Evolutionary conservation across 495 filamentous ascomycete genomes (phyloP).

Genomic region (Neurospora sp.): DNA sequence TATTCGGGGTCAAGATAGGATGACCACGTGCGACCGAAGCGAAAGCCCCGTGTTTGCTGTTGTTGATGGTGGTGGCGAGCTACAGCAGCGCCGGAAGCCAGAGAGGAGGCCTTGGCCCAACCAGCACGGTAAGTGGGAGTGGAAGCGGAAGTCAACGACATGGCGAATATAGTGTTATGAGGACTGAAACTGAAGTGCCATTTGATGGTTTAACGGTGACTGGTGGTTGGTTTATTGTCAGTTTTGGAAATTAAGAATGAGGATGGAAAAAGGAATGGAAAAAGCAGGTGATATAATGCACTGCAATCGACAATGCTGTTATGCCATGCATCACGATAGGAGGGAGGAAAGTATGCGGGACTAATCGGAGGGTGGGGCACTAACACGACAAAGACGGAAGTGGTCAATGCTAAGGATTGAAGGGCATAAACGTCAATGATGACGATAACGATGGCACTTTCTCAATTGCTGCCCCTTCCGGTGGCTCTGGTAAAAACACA

Average conservation of each 20-base stretch:
- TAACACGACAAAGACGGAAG: not conserved
- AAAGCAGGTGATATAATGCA: not conserved
- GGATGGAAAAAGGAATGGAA: not conserved
- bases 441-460: not conserved
- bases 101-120: constrained; percentile 10
- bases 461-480: not conserved
- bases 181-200: not conserved
- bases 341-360: not conserved
- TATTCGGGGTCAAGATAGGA: constrained; percentile 29
- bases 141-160: constrained; percentile 26
- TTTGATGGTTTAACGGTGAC: not conserved
- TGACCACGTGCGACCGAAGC: constrained; percentile 32
- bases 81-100: constrained; percentile 7
- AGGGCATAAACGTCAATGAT: not conserved
- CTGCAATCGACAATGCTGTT: not conserved
- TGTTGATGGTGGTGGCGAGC: constrained; percentile 10
- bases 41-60: constrained; percentile 35
- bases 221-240: not conserved
- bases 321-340: not conserved
- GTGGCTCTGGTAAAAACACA: not conserved
- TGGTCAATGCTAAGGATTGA: not conserved
- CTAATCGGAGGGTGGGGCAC: not conserved
- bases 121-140: constrained; percentile 22
- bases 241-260: not conserved
- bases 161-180: constrained; percentile 11